A percentile compares a stretch with the other conserved stretches of the same genome.
phyloP scores from a whole-genome alignment of 2,329 filamentous ascomycete genomes.

The Cryphonectria japonica region DNA sequence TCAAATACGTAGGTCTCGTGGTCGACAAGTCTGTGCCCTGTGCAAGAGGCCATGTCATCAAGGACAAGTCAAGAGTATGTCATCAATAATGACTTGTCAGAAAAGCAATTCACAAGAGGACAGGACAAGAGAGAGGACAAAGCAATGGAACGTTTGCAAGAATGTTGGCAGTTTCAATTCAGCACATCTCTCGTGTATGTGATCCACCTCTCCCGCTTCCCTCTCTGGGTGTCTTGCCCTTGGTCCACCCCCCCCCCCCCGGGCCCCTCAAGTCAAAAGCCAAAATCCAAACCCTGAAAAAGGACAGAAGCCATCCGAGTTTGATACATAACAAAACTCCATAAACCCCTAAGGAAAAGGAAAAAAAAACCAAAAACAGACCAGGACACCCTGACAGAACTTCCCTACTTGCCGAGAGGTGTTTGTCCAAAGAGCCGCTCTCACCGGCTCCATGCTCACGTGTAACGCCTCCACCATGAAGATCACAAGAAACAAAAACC shows the following conservation, averaged over 20 bases:
- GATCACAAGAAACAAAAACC: neutral
- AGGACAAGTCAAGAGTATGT: too few species aligned
- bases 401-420: neutral
- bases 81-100: too few species aligned
- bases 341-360: neutral
- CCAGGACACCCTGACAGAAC: neutral
- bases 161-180: neutral
- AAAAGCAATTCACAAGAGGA: too few species aligned
- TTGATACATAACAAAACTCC: neutral
- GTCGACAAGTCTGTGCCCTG: too few species aligned
- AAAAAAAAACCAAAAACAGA: neutral
- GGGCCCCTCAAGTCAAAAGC: neutral
- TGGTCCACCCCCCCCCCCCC: neutral
- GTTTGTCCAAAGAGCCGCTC: slow-evolving; percentile 1
- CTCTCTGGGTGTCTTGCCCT: too few species aligned
- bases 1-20: too few species aligned
- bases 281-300: neutral
- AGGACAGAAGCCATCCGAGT: neutral
- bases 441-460: slow-evolving; percentile 12
- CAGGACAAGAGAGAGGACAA: neutral
- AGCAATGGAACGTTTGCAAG: neutral
- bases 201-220: too few species aligned
- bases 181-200: neutral
- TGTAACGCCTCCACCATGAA: slow-evolving; percentile 19
- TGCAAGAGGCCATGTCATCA: too few species aligned